Conservation (phyloP, 2,329 filamentous ascomycete genomes). For the Ceratocystis albifundus region DNA sequence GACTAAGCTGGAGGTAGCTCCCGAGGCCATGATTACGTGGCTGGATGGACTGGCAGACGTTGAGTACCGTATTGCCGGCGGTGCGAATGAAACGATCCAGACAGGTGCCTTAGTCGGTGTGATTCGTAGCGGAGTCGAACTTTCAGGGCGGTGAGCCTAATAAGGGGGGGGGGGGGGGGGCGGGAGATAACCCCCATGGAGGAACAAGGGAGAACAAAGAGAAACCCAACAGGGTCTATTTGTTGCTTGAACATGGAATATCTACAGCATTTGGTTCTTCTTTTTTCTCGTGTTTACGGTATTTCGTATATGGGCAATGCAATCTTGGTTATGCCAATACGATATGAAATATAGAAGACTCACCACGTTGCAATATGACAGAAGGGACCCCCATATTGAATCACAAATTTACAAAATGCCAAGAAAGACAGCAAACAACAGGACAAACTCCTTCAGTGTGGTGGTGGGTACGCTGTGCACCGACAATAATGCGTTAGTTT, state of each 20-base stretch:
- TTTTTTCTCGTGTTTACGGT: neutral
- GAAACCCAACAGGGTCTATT: neutral
- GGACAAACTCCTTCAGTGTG: too few species aligned
- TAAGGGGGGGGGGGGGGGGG: neutral
- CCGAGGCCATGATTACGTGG: conserved; percentile 84
- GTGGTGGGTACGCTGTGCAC: too few species aligned
- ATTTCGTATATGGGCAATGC: neutral
- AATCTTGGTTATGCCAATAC: neutral
- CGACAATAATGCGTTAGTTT: too few species aligned
- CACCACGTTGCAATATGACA: neutral
- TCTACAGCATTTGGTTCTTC: neutral
- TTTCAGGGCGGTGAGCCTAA: conserved; percentile 31
- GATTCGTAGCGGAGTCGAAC: conserved; percentile 71
- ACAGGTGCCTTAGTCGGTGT: conserved; percentile 88
- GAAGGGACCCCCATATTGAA: neutral
- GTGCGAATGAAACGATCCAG: conserved; percentile 77
- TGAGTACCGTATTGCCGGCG: conserved; percentile 80
- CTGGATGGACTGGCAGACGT: conserved; percentile 83
- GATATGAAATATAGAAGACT: neutral
- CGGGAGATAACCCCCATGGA: neutral
- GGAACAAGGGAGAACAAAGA: too few species aligned
- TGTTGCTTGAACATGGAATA: neutral
- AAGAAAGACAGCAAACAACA: neutral
- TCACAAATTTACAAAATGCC: neutral
- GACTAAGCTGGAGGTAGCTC: conserved; percentile 66